Conservation (phyloP, 2,329 filamentous ascomycete species). For the Cadophora gregata region DNA sequence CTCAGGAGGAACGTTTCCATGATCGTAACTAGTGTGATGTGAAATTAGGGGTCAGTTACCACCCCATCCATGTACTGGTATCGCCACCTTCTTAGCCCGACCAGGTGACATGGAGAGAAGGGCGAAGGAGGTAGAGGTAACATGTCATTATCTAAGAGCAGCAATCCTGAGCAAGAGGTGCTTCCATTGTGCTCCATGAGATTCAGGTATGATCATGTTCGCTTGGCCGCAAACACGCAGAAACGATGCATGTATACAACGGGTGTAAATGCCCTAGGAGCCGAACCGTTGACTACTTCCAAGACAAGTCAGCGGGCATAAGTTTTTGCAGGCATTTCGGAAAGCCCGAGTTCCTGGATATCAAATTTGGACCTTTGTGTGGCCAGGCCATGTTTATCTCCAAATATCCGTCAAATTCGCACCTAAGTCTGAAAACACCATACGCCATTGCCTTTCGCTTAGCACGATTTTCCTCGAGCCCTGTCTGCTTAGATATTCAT, state of each 20-base stretch:
- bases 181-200: too few relatives aligned
- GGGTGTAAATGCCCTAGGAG: not conserved
- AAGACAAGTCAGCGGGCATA: not conserved
- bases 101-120: too few relatives aligned
- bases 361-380: conserved; percentile 8
- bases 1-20: too few relatives aligned
- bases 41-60: too few relatives aligned
- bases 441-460: conserved; percentile 13
- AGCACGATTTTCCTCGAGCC: not conserved
- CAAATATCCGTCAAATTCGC: not conserved
- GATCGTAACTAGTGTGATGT: too few relatives aligned
- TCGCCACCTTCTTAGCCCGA: too few relatives aligned
- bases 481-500: conserved; percentile 26
- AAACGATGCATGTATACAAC: not conserved
- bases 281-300: not conserved
- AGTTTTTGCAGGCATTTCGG: not conserved
- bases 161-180: too few relatives aligned
- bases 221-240: too few relatives aligned
- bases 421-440: conserved; percentile 8
- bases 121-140: too few relatives aligned
- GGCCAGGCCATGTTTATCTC: not conserved
- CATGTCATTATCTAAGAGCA: too few relatives aligned
- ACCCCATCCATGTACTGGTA: too few relatives aligned
- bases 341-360: conserved; percentile 8
- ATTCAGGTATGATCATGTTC: too few relatives aligned